Conservation (phyloP, 495 filamentous ascomycete genomes). For the Penicillium herquei region DNA sequence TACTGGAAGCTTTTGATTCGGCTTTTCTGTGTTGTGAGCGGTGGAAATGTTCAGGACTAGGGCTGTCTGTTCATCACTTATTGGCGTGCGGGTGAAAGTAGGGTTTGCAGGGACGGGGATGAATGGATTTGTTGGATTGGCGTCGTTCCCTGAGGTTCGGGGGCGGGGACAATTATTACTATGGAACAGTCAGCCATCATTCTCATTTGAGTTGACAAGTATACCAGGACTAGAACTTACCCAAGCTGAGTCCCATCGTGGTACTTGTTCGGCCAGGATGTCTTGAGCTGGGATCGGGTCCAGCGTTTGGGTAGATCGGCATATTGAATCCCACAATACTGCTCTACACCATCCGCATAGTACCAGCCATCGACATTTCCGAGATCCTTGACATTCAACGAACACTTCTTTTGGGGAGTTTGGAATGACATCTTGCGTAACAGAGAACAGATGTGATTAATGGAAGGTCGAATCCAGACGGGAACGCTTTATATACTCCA, state of each 20-base stretch:
- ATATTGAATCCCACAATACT: conserved; percentile 16
- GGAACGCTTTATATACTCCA: not conserved
- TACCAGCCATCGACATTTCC: conserved; percentile 6
- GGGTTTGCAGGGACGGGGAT: conserved; percentile 12
- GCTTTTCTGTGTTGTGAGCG: not conserved
- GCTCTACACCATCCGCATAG: conserved; percentile 12
- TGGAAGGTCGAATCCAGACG: not conserved
- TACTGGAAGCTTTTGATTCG: conserved; percentile 7
- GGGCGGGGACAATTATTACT: conserved; percentile 13
- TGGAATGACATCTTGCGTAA: conserved; percentile 12
- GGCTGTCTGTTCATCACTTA: conserved; percentile 9
- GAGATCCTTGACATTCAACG: conserved; percentile 4
- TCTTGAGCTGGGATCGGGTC: conserved; percentile 11
- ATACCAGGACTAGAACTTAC: not conserved
- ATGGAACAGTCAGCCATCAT: not conserved
- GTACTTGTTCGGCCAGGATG: conserved; percentile 9
- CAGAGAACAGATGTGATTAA: not conserved
- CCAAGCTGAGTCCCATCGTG: conserved; percentile 17
- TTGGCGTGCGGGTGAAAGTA: not conserved
- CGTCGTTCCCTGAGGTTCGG: not conserved
- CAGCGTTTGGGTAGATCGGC: conserved; percentile 9
- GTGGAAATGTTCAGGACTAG: conserved; percentile 9
- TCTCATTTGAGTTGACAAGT: not conserved
- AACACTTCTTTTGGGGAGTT: conserved; percentile 1
- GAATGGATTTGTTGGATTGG: conserved; percentile 9